Conservation (phyloP, 495 filamentous ascomycete genomes). For the Penicillium silybi region DNA sequence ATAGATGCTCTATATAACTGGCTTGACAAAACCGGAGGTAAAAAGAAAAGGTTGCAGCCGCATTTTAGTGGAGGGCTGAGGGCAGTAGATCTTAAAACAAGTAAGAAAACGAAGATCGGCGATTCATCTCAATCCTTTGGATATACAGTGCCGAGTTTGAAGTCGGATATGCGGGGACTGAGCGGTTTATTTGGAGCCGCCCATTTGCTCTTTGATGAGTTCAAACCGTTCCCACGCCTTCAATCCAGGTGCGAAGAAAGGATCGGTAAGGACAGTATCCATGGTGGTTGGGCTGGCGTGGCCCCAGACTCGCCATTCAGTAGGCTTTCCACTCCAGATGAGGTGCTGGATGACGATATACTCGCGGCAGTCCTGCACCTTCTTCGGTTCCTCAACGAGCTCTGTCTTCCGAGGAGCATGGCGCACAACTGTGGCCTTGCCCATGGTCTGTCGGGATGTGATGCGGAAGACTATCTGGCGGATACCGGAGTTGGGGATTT, state of each 20-base stretch:
- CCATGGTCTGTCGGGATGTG: constrained; percentile 56
- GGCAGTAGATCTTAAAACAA: not conserved
- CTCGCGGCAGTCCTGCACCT: constrained; percentile 64
- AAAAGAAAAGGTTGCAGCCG: not conserved
- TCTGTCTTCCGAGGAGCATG: not conserved
- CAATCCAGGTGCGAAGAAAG: constrained; percentile 33
- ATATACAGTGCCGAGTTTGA: not conserved
- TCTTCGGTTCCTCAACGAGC: constrained; percentile 27
- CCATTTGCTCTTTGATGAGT: constrained; percentile 28
- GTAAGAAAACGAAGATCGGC: not conserved
- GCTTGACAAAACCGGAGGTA: constrained; percentile 1
- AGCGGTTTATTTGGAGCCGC: constrained; percentile 17
- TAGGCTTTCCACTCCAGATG: constrained; percentile 52
- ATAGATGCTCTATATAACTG: constrained; percentile 19
- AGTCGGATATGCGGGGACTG: not conserved
- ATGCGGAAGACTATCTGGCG: constrained; percentile 75
- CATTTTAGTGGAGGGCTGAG: not conserved
- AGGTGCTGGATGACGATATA: constrained; percentile 72
- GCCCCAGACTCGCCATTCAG: constrained; percentile 75
- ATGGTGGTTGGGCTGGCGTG: constrained; percentile 56
- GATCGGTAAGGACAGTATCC: constrained; percentile 37
- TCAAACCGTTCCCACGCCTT: constrained; percentile 30
- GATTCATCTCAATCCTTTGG: not conserved
- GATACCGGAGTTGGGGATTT: constrained; percentile 43
- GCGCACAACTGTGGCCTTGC: constrained; percentile 10